phyloP scores from a whole-genome alignment of 1,284 basidiomycete species.

The Cutaneotrichosporon mucoides region DNA sequence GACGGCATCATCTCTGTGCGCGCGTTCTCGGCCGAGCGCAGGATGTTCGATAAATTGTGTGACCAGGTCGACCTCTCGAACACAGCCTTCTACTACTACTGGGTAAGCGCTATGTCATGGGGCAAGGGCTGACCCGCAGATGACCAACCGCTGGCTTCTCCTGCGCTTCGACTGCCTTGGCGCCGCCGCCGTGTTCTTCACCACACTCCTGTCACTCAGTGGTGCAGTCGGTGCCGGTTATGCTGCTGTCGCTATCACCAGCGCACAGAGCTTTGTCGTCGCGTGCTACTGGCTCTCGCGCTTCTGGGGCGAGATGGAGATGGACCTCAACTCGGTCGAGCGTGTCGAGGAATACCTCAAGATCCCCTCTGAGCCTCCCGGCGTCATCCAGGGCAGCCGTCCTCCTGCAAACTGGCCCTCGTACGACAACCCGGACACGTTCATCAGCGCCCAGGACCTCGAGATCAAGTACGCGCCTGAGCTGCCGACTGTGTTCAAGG shows the following conservation, averaged over 20 bases:
- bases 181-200: conserved; percentile 67
- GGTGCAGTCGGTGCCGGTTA: conserved; percentile 66
- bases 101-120: conserved; percentile 24
- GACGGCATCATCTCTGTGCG: conserved; percentile 77
- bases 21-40: conserved; percentile 75
- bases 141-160: conserved; percentile 35
- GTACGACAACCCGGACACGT: conserved; percentile 24
- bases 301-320: conserved; percentile 49
- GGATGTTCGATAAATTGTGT: conserved; percentile 70
- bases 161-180: conserved; percentile 73
- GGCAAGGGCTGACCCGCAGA: background rate
- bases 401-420: conserved; percentile 85
- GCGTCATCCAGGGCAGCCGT: conserved; percentile 61
- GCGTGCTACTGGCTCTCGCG: conserved; percentile 49
- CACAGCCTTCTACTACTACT: conserved; percentile 49
- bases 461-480: conserved; percentile 78
- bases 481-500: conserved; percentile 73
- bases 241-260: conserved; percentile 79
- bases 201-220: conserved; percentile 69
- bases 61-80: conserved; percentile 63
- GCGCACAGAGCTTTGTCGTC: conserved; percentile 48
- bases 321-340: conserved; percentile 72
- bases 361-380: conserved; percentile 77
- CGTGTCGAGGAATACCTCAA: conserved; percentile 82
- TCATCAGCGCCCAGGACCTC: conserved; percentile 66